Base-by-base conservation (phyloP, 352 stramenopile genomes). In the Pythium sukuiense region DNA sequence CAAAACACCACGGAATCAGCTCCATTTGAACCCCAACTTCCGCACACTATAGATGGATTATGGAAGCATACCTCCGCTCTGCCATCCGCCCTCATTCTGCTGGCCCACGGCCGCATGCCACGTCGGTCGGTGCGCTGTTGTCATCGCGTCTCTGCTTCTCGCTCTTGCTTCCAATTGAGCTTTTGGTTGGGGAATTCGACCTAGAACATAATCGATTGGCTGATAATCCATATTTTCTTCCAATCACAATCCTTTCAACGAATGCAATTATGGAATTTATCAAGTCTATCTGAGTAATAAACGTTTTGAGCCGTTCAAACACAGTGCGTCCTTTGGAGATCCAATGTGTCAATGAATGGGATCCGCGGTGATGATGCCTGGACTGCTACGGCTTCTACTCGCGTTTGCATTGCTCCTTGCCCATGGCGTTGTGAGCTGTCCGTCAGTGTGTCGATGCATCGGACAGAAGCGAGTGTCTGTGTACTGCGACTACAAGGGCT, bases 101-200 rank as follows among this genome's bases (percentile, higher is more conserved):
- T 95, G 85, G 41, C 87, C 87, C 62, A 95, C 85, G 60, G 87
- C 87, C 59, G 87, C 87, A 68, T 95, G 81, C 85, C 85, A 95
- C 24, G 87, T 95, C 73, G 87, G 85, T 63, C 87, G 82, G 66
- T 93, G 85, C 37, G 87, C 87, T n/a, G 85, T 95, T 73, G 87
- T 95, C 85, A 95, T 95, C 30, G 37, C 39, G 45, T 27, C 53
- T 56, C 52, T 26, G 14, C 30, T 67, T 64, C 48, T 27, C 14
- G 33, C 33, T 65, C 6, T 32, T 32, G 14, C 26, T 49, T 43
- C 7, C 29, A 33, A 18, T 30, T 39, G 37, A 33, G 26, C 60
- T 67, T 45, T 62, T 56, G 59, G 27, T 41, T 59, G 60, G 60
- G 33, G 29, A 20, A 55, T n/a, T 37, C 46, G 18, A 11, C 7